Base-by-base conservation (phyloP, 2,329 filamentous ascomycete species). In the Emmonsiellopsis sp. region DNA sequence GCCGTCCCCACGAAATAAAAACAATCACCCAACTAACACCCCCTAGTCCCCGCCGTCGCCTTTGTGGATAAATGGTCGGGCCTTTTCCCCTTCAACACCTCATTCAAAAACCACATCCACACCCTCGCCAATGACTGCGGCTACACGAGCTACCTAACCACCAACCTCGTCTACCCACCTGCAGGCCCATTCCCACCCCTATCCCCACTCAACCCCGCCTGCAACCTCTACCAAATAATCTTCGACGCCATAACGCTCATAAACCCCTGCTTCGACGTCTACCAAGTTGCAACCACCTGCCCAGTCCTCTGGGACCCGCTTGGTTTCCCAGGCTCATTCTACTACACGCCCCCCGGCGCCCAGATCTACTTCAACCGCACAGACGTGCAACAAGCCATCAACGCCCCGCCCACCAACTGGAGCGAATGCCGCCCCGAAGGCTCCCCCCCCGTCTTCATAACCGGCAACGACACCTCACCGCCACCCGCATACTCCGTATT, bases 251-350 rank as follows among this genome's bases (percentile, higher is more conserved):
- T 78, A 7, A 57, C 74, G 4, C 63, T 72, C 1, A 68, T 81
- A 35, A 93, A 93, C 70, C 88, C 88, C 0, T 93, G 89, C 73
- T 94, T 86, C 70, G 82, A 89, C 65, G 73, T 87, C 9, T 93
- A 92, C 70, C 80, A 86, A 48, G 79, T 92, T 11, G 80, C 80
- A 2, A 83, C 81, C 3, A 86, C 83, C 10, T 93, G 88, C 65
- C 88, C 88, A 0, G 59, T 83, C 2, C 73, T 80, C 1, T 88
- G 81, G 77, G 83, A 89, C 54, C 80, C 86, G 0, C 74, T 91
- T 2, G 82, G 82, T 13, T 85, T 85, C 68, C 83, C 85, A 0
- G 83, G 84, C n/a, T 76, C 78, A 2, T 74, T 82, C 52, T 66
- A 69, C 16, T 92, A 90, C 67, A 62, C 79, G 0, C 85, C 87